These are phyloP conservation scores for Wallacemonas sp. DNA, from an alignment of 208 protist genomes.

Conservation along the genomic window DNA sequence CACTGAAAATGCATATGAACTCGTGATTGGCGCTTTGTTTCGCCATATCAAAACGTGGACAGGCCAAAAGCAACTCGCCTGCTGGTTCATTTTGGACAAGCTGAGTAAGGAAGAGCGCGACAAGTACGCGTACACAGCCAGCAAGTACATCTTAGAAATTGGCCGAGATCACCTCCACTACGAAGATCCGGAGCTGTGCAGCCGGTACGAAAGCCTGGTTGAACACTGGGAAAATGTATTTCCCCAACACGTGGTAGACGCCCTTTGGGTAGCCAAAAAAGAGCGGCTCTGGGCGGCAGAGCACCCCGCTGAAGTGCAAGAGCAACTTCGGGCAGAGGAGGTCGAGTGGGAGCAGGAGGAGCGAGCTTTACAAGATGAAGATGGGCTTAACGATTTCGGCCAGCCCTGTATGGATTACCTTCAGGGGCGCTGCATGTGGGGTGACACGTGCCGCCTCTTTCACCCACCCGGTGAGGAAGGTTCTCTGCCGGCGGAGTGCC, in stretches of 20 bases:
- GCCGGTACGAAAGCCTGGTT: constrained; percentile 89
- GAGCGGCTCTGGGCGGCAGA: constrained; percentile 82
- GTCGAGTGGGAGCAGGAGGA: constrained; percentile 77
- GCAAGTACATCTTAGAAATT: constrained; percentile 89
- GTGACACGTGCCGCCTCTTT: constrained; percentile 68
- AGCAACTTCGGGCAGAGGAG: constrained; percentile 79
- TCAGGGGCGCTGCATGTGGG: constrained; percentile 86
- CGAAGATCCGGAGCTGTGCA: constrained; percentile 71
- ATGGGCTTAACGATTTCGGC: constrained; percentile 88
- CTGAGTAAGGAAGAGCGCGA: constrained; percentile 87
- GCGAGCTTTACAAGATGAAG: constrained; percentile 70
- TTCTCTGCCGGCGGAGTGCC: constrained; percentile 82
- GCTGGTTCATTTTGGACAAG: constrained; percentile 92
- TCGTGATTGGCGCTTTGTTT: constrained; percentile 84
- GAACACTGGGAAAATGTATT: constrained; percentile 92
- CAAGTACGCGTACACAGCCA: constrained; percentile 82
- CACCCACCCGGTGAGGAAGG: constrained; percentile 89
- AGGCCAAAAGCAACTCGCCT: constrained; percentile 80
- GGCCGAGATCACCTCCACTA: constrained; percentile 89
- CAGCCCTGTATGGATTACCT: constrained; percentile 93
- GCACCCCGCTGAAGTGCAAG: constrained; percentile 65
- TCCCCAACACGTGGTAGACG: constrained; percentile 81
- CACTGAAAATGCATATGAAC: constrained; percentile 66
- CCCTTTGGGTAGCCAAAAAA: constrained; percentile 85
- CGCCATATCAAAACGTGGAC: constrained; percentile 91